phyloP scores from a whole-genome alignment of 2,329 filamentous ascomycete species.

The Colletotrichum neosansevieriae region DNA sequence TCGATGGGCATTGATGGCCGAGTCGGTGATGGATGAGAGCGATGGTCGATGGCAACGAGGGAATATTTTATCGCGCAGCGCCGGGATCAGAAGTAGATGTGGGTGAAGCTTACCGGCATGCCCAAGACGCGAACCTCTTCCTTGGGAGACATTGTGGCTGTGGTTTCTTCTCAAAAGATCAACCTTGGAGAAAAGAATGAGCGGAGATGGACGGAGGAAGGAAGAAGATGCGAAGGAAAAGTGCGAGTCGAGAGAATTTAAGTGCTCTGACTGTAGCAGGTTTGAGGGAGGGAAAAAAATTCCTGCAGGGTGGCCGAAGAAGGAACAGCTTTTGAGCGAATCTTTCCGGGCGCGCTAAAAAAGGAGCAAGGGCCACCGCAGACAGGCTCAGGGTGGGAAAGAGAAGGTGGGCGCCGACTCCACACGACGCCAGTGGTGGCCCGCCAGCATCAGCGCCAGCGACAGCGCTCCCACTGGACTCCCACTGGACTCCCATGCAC shows the following conservation, averaged over 20 bases:
- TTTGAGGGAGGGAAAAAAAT: conserved; percentile 65
- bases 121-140: conserved; percentile 67
- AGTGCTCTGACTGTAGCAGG: conserved; percentile 55
- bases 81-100: conserved; percentile 32
- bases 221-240: conserved; percentile 57
- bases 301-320: conserved; percentile 55
- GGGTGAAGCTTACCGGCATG: conserved; percentile 71
- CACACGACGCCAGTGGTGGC: conserved; percentile 5
- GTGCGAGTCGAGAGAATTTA: conserved; percentile 44
- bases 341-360: conserved; percentile 59
- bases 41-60: conserved; percentile 43
- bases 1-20: not conserved
- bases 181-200: conserved; percentile 68
- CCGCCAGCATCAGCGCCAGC: not conserved
- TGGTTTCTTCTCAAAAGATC: conserved; percentile 56
- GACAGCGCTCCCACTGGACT: too few relatives aligned
- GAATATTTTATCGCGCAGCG: conserved; percentile 44
- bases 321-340: conserved; percentile 65
- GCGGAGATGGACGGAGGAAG: conserved; percentile 67
- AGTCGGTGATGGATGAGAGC: conserved; percentile 38
- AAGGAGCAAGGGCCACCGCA: conserved; percentile 37
- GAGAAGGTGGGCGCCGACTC: conserved; percentile 42
- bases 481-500: too few relatives aligned
- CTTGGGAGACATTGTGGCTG: conserved; percentile 67
- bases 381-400: conserved; percentile 35